Evolutionary conservation across 2,329 filamentous ascomycete species (phyloP).

Genomic region (Aspergillus chevalieri): DNA sequence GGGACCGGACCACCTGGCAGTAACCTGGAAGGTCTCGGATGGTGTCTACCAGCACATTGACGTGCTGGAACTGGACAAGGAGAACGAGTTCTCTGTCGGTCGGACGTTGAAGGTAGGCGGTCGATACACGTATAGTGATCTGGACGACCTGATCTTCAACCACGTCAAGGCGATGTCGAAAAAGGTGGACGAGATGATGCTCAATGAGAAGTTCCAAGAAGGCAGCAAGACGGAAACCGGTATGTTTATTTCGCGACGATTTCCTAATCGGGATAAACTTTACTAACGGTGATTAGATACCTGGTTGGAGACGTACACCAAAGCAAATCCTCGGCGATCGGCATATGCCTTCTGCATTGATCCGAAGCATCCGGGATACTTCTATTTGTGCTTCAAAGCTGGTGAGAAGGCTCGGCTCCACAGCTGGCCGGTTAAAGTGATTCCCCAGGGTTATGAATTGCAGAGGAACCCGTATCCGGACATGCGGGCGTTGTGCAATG

Average conservation of each 20-base stretch:
- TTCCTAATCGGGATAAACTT: too few species aligned
- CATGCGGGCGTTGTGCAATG: conserved; percentile 92
- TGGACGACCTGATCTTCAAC: conserved; percentile 94
- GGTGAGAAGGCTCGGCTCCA: conserved; percentile 67
- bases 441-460: conserved; percentile 89
- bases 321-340: conserved; percentile 88
- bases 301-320: conserved; percentile 93
- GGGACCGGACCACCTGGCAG: conserved; percentile 86
- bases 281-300: conserved; percentile 55
- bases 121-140: conserved; percentile 87
- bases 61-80: conserved; percentile 92
- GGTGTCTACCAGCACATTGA: conserved; percentile 97
- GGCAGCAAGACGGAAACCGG: conserved; percentile 75
- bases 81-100: conserved; percentile 92
- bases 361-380: conserved; percentile 85
- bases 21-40: conserved; percentile 97
- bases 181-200: conserved; percentile 94
- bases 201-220: conserved; percentile 87
- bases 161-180: conserved; percentile 97
- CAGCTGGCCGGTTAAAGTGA: conserved; percentile 79
- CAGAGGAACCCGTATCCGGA: conserved; percentile 85
- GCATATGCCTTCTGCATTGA: conserved; percentile 96
- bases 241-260: conserved; percentile 46
- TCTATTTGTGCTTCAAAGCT: conserved; percentile 93
- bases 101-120: conserved; percentile 76